These are phyloP conservation scores for Claviceps purpurea DNA, from an alignment of 2,329 filamentous ascomycete species.

Conservation along the genomic window DNA sequence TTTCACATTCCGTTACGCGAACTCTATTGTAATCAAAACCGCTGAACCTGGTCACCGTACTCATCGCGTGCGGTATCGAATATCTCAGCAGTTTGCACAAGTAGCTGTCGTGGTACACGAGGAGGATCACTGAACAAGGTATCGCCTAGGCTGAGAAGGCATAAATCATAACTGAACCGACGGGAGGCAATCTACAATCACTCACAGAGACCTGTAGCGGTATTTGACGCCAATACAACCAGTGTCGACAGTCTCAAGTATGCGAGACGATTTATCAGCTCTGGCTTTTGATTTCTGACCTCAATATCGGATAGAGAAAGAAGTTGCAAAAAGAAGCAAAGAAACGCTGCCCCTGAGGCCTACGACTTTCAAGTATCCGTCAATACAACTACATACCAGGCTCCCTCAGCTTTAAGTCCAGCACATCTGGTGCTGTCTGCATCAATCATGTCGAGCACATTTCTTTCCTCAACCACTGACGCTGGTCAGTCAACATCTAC, in stretches of 20 bases:
- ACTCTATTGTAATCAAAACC: background rate
- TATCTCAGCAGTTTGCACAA: background rate
- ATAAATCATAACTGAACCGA: background rate
- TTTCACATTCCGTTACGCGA: background rate
- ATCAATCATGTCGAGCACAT: background rate
- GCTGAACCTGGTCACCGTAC: background rate
- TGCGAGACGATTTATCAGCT: background rate
- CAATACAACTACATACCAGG: too few species aligned
- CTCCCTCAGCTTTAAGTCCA: too few species aligned
- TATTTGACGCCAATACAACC: background rate
- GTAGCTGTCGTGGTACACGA: background rate
- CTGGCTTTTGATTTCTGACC: background rate
- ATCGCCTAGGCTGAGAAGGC: background rate
- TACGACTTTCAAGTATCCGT: too few species aligned
- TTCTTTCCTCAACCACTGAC: background rate
- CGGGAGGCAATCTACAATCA: background rate
- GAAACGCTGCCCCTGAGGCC: too few species aligned
- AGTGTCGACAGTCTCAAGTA: background rate
- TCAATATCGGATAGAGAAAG: background rate
- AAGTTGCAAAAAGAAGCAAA: too few species aligned
- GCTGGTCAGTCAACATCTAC: background rate
- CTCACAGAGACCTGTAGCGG: background rate
- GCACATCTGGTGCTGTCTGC: background rate
- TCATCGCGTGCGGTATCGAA: background rate
- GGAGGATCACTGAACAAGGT: background rate